Evolutionary conservation across 2,329 filamentous ascomycete species (phyloP).

Genomic region (Alternaria viburni): DNA sequence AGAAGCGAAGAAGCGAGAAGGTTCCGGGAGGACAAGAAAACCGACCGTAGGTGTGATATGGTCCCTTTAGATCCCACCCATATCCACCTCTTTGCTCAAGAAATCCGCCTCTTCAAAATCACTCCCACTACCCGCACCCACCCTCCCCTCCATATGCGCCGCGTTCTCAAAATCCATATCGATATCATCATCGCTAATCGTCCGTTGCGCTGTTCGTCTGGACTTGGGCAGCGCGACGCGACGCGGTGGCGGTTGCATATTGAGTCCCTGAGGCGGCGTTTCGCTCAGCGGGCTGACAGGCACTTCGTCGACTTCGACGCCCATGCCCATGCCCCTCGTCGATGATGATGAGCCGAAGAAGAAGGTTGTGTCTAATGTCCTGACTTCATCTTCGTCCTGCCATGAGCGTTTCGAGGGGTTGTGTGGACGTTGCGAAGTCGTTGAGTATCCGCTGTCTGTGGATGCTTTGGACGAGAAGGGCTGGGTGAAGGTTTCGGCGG

Average conservation of each 20-base stretch:
- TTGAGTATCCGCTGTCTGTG: conserved; percentile 35
- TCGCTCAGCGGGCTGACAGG: conserved; percentile 45
- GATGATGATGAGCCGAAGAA: conserved; percentile 31
- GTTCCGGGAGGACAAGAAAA: neutral
- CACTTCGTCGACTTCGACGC: conserved; percentile 38
- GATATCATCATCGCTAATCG: conserved; percentile 31
- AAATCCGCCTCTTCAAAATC: conserved; percentile 77
- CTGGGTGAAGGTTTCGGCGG: conserved; percentile 42
- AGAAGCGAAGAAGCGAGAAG: conserved; percentile 6
- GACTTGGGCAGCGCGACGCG: conserved; percentile 42
- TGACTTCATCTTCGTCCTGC: conserved; percentile 46
- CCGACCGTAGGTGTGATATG: neutral
- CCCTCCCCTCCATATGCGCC: conserved; percentile 43
- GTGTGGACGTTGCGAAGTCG: conserved; percentile 25
- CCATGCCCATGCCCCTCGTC: conserved; percentile 13
- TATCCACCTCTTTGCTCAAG: conserved; percentile 41
- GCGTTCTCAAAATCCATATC: conserved; percentile 44
- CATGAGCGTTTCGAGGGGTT: conserved; percentile 53
- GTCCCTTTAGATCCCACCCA: conserved; percentile 37
- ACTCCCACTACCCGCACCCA: conserved; percentile 43
- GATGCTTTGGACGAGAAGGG: conserved; percentile 43
- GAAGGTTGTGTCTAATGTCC: conserved; percentile 33
- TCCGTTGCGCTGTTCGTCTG: conserved; percentile 10
- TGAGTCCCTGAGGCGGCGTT: conserved; percentile 27
- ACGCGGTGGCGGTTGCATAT: conserved; percentile 29